Conservation (phyloP, 1,284 basidiomycete species). For the Heterobasidion annosum region DNA sequence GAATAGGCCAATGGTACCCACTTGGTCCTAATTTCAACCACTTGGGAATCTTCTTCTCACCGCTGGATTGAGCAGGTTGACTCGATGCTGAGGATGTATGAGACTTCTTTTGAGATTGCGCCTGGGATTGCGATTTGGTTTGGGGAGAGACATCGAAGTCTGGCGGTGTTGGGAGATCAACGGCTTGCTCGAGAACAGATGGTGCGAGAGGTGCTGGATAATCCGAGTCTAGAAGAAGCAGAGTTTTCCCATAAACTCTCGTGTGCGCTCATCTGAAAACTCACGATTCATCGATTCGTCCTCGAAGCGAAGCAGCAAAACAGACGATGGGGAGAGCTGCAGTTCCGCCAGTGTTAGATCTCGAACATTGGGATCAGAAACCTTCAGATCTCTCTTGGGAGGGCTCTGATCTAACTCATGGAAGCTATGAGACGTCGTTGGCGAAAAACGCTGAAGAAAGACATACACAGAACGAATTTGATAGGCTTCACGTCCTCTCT, state of each 20-base stretch:
- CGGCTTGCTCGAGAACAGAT: constrained; percentile 43
- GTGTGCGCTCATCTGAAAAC: constrained; percentile 8
- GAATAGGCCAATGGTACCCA: constrained; percentile 20
- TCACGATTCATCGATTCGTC: constrained; percentile 65
- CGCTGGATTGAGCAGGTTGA: constrained; percentile 5
- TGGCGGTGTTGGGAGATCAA: constrained; percentile 52
- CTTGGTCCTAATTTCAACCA: constrained; percentile 55
- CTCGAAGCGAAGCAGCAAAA: constrained; percentile 70
- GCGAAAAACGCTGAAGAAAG: not conserved
- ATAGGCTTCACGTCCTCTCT: constrained; percentile 63
- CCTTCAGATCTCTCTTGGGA: constrained; percentile 73
- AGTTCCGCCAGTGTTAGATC: constrained; percentile 62
- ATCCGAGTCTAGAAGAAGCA: constrained; percentile 26
- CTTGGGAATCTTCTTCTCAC: constrained; percentile 61
- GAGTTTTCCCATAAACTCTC: not conserved
- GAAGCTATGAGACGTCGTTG: not conserved
- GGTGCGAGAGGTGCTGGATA: constrained; percentile 59
- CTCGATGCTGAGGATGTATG: constrained; percentile 15
- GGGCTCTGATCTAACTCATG: constrained; percentile 58
- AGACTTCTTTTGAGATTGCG: constrained; percentile 4
- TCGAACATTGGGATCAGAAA: constrained; percentile 63
- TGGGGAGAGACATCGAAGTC: constrained; percentile 18
- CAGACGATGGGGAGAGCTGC: constrained; percentile 71
- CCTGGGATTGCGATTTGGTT: constrained; percentile 2
- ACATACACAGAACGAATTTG: constrained; percentile 77